phyloP scores from a whole-genome alignment of 768 basidiomycete species.

The Boletus sp. region DNA sequence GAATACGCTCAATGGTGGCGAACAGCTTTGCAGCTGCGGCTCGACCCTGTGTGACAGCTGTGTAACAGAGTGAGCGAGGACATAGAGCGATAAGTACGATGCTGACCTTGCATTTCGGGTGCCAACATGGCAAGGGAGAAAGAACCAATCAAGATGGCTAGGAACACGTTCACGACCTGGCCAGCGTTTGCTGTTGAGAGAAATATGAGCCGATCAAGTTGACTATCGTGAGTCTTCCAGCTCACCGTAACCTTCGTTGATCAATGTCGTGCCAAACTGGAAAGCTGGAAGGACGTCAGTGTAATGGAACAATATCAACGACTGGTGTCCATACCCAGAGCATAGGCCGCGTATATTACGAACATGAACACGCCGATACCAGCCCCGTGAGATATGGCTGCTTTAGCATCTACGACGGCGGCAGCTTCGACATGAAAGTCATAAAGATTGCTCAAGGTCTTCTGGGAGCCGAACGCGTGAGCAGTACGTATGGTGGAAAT shows the following conservation, averaged over 20 bases:
- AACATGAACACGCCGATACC: conserved; percentile 79
- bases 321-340: conserved; percentile 46
- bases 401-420: conserved; percentile 51
- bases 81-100: background rate
- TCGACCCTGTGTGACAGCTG: conserved; percentile 73
- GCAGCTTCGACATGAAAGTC: conserved; percentile 57
- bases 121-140: conserved; percentile 84
- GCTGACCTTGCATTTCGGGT: conserved; percentile 80
- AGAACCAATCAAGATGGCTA: conserved; percentile 84
- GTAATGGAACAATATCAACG: conserved; percentile 26
- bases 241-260: conserved; percentile 56
- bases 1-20: conserved; percentile 83
- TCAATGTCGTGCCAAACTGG: conserved; percentile 84
- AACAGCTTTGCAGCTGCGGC: conserved; percentile 88
- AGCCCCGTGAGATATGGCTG: conserved; percentile 56
- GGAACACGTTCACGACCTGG: conserved; percentile 77
- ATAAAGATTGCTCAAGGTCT: conserved; percentile 61
- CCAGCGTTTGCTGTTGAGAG: conserved; percentile 56
- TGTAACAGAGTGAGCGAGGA: conserved; percentile 1
- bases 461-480: conserved; percentile 87
- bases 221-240: background rate
- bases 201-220: background rate
- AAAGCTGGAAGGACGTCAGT: conserved; percentile 53
- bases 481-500: conserved; percentile 89
- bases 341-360: conserved; percentile 75